Base-by-base conservation (phyloP, 2,329 filamentous ascomycete genomes). In the Fusarium marasasianum region DNA sequence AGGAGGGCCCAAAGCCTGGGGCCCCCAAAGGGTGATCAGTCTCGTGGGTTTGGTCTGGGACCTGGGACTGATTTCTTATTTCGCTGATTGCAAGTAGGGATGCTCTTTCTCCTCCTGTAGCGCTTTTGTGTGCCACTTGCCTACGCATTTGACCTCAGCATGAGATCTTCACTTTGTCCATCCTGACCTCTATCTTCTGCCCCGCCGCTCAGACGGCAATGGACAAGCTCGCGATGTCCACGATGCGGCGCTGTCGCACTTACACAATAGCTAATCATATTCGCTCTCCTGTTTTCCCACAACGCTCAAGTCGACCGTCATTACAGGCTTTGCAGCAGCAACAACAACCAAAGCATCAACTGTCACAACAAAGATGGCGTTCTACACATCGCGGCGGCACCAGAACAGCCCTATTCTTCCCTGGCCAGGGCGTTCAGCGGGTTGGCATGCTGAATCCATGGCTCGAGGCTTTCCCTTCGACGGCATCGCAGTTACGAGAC, bases 371-470 rank as follows among this genome's bases (percentile, higher is more conserved):
- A 74, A 75, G 68, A 76, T 77, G 74, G 75, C 77, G 74, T 62
- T 85, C 84, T 41, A 79, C 80, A 26, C 73, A 79, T 67, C 72
- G 77, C 29, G 76, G 78, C 53, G 79, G 85, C 73, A 85, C 86
- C 35, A 83, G 85, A 77, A 91, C 89, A 63, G 89, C 89, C 67
- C 86, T 91, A 61, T 90, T 91, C 85, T 91, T 91, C 71, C 89
- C 89, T 69, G 94, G 94, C 77, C 94, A 97, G 84, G 94, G 94
- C 76, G 94, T 97, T 24, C 94, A 97, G 81, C 92, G 93, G 80
- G 93, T 97, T 58, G 94, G 94, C 82, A 97, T 97, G 94, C 87
- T 94, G 65, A 90, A 88, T 40, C 92, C 94, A 50, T 98, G 96
- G 95, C 87, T 97, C 76, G 90, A 95, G 78, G 91, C 92, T 66